phyloP scores from a whole-genome alignment of 2,329 filamentous ascomycete species.

The Alternaria angustiovoidea region DNA sequence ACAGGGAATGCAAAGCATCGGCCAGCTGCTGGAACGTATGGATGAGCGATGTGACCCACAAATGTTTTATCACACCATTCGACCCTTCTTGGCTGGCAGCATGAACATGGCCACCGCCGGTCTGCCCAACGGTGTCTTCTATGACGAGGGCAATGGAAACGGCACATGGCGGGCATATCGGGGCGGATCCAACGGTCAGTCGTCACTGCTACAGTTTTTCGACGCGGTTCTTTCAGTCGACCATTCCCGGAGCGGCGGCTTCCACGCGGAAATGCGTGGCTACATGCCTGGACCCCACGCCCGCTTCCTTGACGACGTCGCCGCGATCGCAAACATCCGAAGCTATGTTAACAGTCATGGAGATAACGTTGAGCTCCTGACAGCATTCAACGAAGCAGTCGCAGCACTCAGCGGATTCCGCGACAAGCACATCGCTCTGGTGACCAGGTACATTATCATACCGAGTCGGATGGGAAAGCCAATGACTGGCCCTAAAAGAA shows the following conservation, averaged over 20 bases:
- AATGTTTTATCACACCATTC: conserved; percentile 62
- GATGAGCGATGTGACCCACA: conserved; percentile 59
- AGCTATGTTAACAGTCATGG: conserved; percentile 50
- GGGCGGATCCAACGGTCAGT: conserved; percentile 65
- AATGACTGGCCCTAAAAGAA: conserved; percentile 29
- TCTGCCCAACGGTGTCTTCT: conserved; percentile 61
- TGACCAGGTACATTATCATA: conserved; percentile 62
- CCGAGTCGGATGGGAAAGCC: conserved; percentile 45
- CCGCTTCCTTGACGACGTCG: conserved; percentile 59
- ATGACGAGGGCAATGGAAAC: conserved; percentile 58
- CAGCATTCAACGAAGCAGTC: conserved; percentile 58
- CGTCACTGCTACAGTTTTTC: conserved; percentile 63
- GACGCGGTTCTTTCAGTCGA: conserved; percentile 62
- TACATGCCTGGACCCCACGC: conserved; percentile 65
- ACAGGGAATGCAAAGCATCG: conserved; percentile 53
- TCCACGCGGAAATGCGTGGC: conserved; percentile 58
- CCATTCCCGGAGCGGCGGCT: conserved; percentile 53
- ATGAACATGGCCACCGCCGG: conserved; percentile 63
- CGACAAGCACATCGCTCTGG: conserved; percentile 62
- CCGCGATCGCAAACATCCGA: conserved; percentile 56
- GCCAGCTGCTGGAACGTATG: conserved; percentile 58
- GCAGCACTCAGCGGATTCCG: conserved; percentile 57
- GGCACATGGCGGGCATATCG: conserved; percentile 61
- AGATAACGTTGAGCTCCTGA: conserved; percentile 46
- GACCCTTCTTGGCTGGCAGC: conserved; percentile 61